phyloP scores from a whole-genome alignment of 768 basidiomycete genomes.

The Kwoniella newhampshirensis region DNA sequence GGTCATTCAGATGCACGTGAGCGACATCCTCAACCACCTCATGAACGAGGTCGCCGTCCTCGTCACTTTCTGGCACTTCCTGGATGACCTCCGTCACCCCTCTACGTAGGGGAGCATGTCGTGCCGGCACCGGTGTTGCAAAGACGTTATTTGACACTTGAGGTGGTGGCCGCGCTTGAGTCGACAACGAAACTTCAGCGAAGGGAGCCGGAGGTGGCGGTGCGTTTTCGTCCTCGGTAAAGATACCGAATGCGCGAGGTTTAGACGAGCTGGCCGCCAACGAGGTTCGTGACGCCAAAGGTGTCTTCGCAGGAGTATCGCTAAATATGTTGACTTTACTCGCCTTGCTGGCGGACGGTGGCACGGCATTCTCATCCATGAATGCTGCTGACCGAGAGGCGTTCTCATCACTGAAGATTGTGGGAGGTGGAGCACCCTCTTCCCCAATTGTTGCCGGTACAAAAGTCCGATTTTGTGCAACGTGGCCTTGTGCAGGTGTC shows the following conservation, averaged over 20 bases:
- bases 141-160: slow-evolving; percentile 25
- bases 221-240: slow-evolving; percentile 21
- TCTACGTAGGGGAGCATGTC: slow-evolving; percentile 1
- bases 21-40: slow-evolving; percentile 19
- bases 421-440: slow-evolving; percentile 33
- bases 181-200: slow-evolving; percentile 12
- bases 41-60: slow-evolving; percentile 16
- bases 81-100: not conserved
- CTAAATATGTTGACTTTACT: slow-evolving; percentile 42
- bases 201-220: not conserved
- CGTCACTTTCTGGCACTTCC: slow-evolving; percentile 24
- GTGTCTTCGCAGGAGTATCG: slow-evolving; percentile 48
- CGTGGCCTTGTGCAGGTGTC: slow-evolving; percentile 48
- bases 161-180: slow-evolving; percentile 6
- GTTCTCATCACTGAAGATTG: slow-evolving; percentile 24
- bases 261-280: slow-evolving; percentile 26
- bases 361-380: slow-evolving; percentile 40
- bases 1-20: slow-evolving; percentile 35
- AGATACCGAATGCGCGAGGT: slow-evolving; percentile 30
- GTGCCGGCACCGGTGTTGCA: slow-evolving; percentile 33
- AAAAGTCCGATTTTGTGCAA: slow-evolving; percentile 15
- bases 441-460: slow-evolving; percentile 13
- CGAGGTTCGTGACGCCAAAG: slow-evolving; percentile 35
- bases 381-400: slow-evolving; percentile 17
- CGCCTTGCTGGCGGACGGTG: slow-evolving; percentile 29